Evolutionary conservation across 164 flowering plant genomes (phyloP).

Genomic region (Umbellularia californica): DNA sequence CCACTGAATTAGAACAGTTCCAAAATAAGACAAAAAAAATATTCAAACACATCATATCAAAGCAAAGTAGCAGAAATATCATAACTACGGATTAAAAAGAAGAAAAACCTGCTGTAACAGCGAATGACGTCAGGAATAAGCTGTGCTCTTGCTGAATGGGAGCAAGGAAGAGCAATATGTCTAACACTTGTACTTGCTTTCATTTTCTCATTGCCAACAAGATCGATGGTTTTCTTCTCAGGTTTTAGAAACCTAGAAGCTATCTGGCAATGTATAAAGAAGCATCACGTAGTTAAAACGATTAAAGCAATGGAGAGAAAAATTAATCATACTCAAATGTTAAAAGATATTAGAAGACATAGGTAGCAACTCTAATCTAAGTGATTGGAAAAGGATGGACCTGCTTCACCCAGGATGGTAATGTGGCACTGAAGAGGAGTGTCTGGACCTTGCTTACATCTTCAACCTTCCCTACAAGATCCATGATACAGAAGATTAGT

Average conservation of each 20-base stretch:
- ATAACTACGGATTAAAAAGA: not conserved
- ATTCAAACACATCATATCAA: not conserved
- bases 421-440: constrained; percentile 95
- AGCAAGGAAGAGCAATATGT: constrained; percentile 83
- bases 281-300: not conserved
- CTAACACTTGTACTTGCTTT: constrained; percentile 85
- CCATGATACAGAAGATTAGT: not conserved
- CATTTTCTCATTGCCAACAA: constrained; percentile 93
- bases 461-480: constrained; percentile 72
- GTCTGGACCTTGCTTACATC: constrained; percentile 89
- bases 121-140: constrained; percentile 84
- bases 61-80: not conserved
- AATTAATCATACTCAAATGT: not conserved
- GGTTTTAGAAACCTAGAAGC: constrained; percentile 67
- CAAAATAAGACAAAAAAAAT: not conserved
- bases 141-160: constrained; percentile 62
- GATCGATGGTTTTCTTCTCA: constrained; percentile 75
- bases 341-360: not conserved
- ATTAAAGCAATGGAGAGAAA: not conserved
- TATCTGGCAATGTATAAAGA: constrained; percentile 42
- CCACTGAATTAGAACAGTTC: constrained; percentile 41
- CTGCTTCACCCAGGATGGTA: constrained; percentile 82
- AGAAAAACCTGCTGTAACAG: constrained; percentile 73
- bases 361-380: not conserved
- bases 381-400: constrained; percentile 25